Conservation (phyloP, 139 green algal genomes). For the Auxenochlorella pyrenoidosa region DNA sequence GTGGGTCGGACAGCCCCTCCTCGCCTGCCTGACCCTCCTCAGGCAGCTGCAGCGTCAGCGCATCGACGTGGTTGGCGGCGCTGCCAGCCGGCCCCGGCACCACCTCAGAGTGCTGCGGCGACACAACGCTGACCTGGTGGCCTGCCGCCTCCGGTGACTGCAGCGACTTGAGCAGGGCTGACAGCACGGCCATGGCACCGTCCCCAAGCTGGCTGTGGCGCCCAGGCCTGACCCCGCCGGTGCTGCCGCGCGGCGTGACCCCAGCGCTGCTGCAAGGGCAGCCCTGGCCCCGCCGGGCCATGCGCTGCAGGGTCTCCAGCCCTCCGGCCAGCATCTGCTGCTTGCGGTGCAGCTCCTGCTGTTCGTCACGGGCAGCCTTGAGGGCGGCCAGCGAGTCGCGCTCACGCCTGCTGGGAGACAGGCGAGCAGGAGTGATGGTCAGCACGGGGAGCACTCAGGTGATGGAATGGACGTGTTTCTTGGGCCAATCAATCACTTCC, state of each 20-base stretch:
- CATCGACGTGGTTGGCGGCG: background rate
- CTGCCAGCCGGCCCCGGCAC: no score
- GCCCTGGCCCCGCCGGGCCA: background rate
- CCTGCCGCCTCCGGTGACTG: background rate
- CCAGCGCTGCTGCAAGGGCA: background rate
- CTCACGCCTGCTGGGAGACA: background rate
- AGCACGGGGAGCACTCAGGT: no score
- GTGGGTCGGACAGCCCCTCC: background rate
- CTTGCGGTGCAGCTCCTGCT: background rate
- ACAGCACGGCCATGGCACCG: slow-evolving; percentile 11
- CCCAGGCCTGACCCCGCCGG: background rate
- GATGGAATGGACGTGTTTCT: no score
- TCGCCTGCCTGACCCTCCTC: background rate
- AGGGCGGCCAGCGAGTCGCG: background rate
- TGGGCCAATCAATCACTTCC: no score
- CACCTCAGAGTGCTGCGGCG: background rate
- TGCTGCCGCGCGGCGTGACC: background rate
- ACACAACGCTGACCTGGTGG: background rate
- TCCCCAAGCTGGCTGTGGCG: background rate
- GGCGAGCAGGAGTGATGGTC: background rate
- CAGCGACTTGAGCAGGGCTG: background rate
- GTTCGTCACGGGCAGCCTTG: background rate
- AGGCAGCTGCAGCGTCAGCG: background rate
- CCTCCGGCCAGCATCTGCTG: background rate
- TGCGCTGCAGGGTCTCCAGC: slow-evolving; percentile 7